Evolutionary conservation across 2,329 filamentous ascomycete species (phyloP).

Genomic region (Fusarium musae): DNA sequence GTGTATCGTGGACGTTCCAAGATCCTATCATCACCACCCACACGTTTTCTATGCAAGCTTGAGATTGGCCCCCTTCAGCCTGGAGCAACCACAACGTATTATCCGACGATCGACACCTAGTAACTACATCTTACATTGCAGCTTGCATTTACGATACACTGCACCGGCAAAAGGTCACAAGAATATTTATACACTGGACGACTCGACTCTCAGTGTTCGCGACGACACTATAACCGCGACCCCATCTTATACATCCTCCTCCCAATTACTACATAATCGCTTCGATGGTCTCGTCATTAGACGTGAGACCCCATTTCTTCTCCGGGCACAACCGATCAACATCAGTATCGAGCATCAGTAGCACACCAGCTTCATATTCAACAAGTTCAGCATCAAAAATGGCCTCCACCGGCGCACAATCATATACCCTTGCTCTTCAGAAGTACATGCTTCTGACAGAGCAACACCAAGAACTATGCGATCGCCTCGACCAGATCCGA

Average conservation of each 20-base stretch:
- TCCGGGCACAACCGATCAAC: slow-evolving; percentile 41
- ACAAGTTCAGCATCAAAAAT: slow-evolving; percentile 41
- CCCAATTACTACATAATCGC: slow-evolving; percentile 25
- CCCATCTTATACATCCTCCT: not conserved
- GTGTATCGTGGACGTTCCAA: slow-evolving; percentile 23
- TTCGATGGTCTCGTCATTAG: slow-evolving; percentile 51
- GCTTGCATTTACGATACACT: slow-evolving; percentile 24
- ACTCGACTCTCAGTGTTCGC: slow-evolving; percentile 10
- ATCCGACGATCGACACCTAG: slow-evolving; percentile 25
- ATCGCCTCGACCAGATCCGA: slow-evolving; percentile 63
- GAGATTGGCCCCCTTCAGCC: slow-evolving; percentile 34
- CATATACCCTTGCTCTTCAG: slow-evolving; percentile 61
- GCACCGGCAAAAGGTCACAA: slow-evolving; percentile 9
- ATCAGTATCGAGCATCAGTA: slow-evolving; percentile 31
- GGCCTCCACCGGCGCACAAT: slow-evolving; percentile 43
- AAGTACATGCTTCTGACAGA: slow-evolving; percentile 65
- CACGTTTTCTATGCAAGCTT: slow-evolving; percentile 36
- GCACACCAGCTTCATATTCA: slow-evolving; percentile 4
- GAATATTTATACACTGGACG: slow-evolving; percentile 2
- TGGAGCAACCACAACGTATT: slow-evolving; percentile 27
- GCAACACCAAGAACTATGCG: slow-evolving; percentile 64
- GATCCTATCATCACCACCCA: slow-evolving; percentile 34
- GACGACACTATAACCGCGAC: slow-evolving; percentile 20
- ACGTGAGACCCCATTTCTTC: slow-evolving; percentile 42
- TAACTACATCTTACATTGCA: slow-evolving; percentile 31